Evolutionary conservation across 2,329 filamentous ascomycete genomes (phyloP).

Genomic region (Bertia moriformis): DNA sequence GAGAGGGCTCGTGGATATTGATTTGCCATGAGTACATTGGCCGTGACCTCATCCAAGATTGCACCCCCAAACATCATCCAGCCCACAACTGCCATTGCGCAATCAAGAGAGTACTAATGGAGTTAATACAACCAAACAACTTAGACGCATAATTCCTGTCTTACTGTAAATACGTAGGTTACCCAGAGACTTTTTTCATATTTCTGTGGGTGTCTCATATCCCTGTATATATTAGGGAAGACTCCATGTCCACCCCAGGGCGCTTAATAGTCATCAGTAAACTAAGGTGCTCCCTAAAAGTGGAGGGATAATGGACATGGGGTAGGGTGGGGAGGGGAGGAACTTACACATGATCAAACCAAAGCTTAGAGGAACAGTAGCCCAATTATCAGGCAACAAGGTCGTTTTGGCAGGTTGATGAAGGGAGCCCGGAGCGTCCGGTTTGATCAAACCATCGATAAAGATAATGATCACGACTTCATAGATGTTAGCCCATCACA

Average conservation of each 20-base stretch:
- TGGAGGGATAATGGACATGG: background rate
- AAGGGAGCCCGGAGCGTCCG: slow-evolving; percentile 66
- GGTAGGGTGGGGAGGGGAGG: background rate
- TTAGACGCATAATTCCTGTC: background rate
- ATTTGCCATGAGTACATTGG: background rate
- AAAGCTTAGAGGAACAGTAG: slow-evolving; percentile 73
- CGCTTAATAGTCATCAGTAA: slow-evolving; percentile 8
- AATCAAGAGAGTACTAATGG: background rate
- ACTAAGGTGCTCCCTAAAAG: no score
- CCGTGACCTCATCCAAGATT: background rate
- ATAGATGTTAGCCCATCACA: background rate
- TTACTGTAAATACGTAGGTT: background rate
- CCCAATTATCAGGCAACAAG: slow-evolving; percentile 74
- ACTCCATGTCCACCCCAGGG: slow-evolving; percentile 49
- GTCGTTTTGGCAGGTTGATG: slow-evolving; percentile 66
- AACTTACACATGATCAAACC: slow-evolving; percentile 66
- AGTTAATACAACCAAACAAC: background rate
- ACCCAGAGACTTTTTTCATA: slow-evolving; percentile 22
- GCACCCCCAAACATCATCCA: slow-evolving; percentile 1
- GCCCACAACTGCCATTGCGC: background rate
- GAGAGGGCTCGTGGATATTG: background rate
- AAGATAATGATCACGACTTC: slow-evolving; percentile 72
- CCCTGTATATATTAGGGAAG: slow-evolving; percentile 74
- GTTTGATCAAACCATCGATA: slow-evolving; percentile 74
- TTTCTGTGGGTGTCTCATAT: slow-evolving; percentile 61